Conservation (phyloP, 2,329 filamentous ascomycete genomes). For the Neospermospora avenae region DNA sequence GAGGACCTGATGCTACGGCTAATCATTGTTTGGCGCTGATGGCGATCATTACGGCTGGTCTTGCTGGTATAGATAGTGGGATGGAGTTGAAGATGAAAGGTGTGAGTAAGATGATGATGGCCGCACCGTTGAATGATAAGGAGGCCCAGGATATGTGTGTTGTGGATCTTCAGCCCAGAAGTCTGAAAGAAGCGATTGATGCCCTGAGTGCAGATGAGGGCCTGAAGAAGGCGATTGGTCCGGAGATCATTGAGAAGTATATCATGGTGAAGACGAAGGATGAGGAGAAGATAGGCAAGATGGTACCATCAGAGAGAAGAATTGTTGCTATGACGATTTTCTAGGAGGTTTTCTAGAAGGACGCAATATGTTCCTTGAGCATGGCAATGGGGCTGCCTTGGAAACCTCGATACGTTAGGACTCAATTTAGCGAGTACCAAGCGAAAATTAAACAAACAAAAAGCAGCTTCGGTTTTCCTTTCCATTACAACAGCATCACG, state of each 20-base stretch:
- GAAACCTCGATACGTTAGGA: no score
- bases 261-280: conserved; percentile 57
- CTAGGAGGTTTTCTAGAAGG: background rate
- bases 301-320: conserved; percentile 18
- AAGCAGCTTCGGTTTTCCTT: no score
- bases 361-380: background rate
- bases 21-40: conserved; percentile 70
- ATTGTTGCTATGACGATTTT: conserved; percentile 12
- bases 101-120: conserved; percentile 50
- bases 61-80: conserved; percentile 47
- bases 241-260: conserved; percentile 53
- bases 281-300: conserved; percentile 43
- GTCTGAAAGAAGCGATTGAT: conserved; percentile 51
- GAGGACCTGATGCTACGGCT: conserved; percentile 71
- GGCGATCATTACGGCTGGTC: conserved; percentile 57
- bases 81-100: conserved; percentile 47
- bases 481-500: no score
- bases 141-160: conserved; percentile 51
- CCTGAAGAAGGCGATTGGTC: conserved; percentile 45
- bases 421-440: no score
- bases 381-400: background rate
- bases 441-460: no score
- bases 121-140: conserved; percentile 38
- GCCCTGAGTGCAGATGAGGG: conserved; percentile 46
- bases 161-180: conserved; percentile 49